Base-by-base conservation (phyloP, 345 rosid species). In the Brassica juncea region DNA sequence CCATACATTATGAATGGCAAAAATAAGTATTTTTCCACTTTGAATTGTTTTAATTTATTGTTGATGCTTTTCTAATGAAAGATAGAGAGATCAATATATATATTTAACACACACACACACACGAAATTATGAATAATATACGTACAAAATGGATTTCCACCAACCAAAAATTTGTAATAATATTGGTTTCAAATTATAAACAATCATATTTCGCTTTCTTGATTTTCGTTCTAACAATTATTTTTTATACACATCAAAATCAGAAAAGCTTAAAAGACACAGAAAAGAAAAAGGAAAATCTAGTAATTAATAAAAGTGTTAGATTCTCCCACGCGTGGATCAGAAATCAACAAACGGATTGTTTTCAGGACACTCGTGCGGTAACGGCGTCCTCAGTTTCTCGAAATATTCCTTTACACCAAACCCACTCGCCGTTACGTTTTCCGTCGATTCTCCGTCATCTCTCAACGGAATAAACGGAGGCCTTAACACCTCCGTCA, bases 401-500 rank as follows among this genome's bases (percentile, higher is more conserved):
- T 72, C 77, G 71, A 88, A 88, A 68, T 84, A 86, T 57, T 87
- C 87, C 60, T 72, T 75, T 73, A 90, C 61, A 39, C 83, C 84
- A 2, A 86, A 73, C 55, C 81, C 77, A 14, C 71, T 79, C 0
- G 10, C 54, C 63, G 82, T 75, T 54, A 64, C 80, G 42, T 63
- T 85, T 23, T 16, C 82, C 76, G 70, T 65, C 34, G 77, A 74
- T 5, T 84, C 85, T 2, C 27, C 76, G 19, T 90, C 92, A 25
- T 89, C 97, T 44, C 86, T 8, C 0, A 83, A 66, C 8, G 99
- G 98, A 27, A 93, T 89, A 81, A 82, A 90, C 73, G 98, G 99
- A 5, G 99, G 96, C 31, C 97, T 90, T 37, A 83, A 73, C 21
- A 93, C 96, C 19, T 88, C 91, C 81, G 91, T 89, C 39, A 95